Base-by-base conservation (phyloP, 768 basidiomycete species). In the Termitomyces bulborhizus region DNA sequence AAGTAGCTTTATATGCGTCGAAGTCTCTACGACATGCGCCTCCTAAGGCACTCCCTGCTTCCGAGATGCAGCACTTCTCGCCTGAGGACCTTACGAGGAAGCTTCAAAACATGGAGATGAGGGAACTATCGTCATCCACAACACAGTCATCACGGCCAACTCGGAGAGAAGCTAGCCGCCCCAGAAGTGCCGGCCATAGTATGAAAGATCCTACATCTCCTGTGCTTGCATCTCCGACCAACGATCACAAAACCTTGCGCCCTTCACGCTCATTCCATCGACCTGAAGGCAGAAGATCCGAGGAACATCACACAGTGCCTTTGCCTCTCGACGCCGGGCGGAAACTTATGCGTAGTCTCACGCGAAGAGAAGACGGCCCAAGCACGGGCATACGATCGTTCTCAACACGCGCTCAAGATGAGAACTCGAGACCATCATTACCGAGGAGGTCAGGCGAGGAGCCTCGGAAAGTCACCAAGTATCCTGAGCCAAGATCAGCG, bases 191-290 rank as follows among this genome's bases (percentile, higher is more conserved):
- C 1, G 62, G 63, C 5, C 60, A 58, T 50, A 55, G 55, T 21
- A 26, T 56, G 15, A 57, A 45, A 34, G 58, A 60, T 21, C 49
- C 54, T 31, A 41, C 54, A 40, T 54, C 51, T 24, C 49, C 55
- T 39, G 54, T 51, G n/a, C 54, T 29, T 57, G 21, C 55, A 29
- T 43, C 57, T 15, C 51, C 58, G 21, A 39, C 58, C 7, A 36
- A 50, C 6, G 51, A 57, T 11, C 51, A 54, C 49, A 61, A 65
- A n/a, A 57, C 66, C 53, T 60, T 88, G 29, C 78, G 78, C 18
- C 69, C 77, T 21, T 72, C 71, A 75, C 77, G 82, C 16, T 88
- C 88, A 7, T 85, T 90, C 71, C 85, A 82, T 62, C 80, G 76
- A 34, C 66, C 74, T 9, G 68, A 75, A 45, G 63, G 68, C 45